Conservation (phyloP, 2,329 filamentous ascomycete species). For the Xylariaceae sp. region DNA sequence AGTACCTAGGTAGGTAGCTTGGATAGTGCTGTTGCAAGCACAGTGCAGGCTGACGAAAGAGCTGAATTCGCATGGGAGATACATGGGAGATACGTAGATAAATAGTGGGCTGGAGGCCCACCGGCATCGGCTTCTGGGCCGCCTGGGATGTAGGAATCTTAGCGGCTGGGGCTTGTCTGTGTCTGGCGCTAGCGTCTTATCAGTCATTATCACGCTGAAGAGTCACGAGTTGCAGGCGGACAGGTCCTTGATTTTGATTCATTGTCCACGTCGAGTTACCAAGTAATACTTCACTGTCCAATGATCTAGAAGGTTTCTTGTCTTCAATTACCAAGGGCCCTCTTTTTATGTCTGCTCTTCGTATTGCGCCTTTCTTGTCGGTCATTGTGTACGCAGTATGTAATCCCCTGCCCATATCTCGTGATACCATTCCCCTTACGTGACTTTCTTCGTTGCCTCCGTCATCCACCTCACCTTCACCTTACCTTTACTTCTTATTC, state of each 20-base stretch:
- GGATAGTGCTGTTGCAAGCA: conserved; percentile 21
- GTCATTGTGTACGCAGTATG: conserved; percentile 20
- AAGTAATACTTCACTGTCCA: too few species aligned
- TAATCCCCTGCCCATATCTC: conserved; percentile 21
- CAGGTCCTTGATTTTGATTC: conserved; percentile 31
- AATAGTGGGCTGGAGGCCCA: conserved; percentile 18
- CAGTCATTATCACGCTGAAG: conserved; percentile 38
- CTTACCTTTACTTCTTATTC: conserved; percentile 13
- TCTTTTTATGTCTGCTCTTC: conserved; percentile 2
- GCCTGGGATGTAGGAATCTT: conserved; percentile 1
- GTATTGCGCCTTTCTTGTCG: conserved; percentile 20
- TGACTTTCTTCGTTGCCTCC: conserved; percentile 34
- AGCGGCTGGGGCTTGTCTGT: conserved; percentile 7
- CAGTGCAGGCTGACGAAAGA: conserved; percentile 12
- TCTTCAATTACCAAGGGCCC: conserved; percentile 4
- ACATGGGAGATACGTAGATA: conserved; percentile 1
- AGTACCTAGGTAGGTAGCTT: too few species aligned
- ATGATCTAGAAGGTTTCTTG: not conserved
- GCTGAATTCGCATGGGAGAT: conserved; percentile 1
- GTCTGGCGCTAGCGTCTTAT: conserved; percentile 32
- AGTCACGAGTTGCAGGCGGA: conserved; percentile 37
- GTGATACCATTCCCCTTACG: conserved; percentile 27
- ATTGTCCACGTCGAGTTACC: conserved; percentile 35
- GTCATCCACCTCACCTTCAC: conserved; percentile 26
- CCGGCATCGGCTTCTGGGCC: conserved; percentile 38